These are phyloP conservation scores for Coemansia sp. DNA, from an alignment of 192 early-diverging fungal genomes.

Conservation along the genomic window DNA sequence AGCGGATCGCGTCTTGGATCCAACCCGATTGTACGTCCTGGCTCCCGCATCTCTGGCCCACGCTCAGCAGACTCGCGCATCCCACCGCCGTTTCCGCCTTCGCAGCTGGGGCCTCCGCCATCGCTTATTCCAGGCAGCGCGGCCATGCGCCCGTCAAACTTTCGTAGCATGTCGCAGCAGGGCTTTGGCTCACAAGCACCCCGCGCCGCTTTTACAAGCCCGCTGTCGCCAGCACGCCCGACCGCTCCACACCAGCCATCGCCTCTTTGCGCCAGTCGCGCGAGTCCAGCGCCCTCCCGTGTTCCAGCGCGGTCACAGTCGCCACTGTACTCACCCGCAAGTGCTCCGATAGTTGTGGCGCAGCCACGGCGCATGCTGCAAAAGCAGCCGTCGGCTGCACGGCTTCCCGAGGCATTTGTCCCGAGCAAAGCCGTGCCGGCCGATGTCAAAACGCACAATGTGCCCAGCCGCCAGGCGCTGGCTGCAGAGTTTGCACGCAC, in stretches of 20 bases:
- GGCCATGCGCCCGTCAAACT: conserved; percentile 7
- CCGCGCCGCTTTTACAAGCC: conserved; percentile 18
- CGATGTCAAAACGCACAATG: conserved; percentile 32
- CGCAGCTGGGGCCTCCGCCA: conserved; percentile 2
- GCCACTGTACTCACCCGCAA: conserved; percentile 2
- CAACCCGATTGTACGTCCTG: conserved; percentile 19
- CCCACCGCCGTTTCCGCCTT: background rate
- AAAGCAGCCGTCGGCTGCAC: conserved; percentile 27
- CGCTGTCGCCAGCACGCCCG: conserved; percentile 17
- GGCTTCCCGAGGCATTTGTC: conserved; percentile 17
- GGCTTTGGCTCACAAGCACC: conserved; percentile 25
- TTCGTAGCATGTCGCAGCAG: conserved; percentile 42
- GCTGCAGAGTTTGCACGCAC: conserved; percentile 30
- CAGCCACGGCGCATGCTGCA: conserved; percentile 17
- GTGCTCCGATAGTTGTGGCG: conserved; percentile 6
- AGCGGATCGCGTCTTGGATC: conserved; percentile 42
- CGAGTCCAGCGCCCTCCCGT: background rate
- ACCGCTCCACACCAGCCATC: background rate
- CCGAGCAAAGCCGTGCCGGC: conserved; percentile 24
- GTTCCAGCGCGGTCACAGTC: conserved; percentile 1
- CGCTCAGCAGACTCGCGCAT: conserved; percentile 31
- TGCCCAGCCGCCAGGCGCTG: conserved; percentile 28
- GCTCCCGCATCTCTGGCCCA: conserved; percentile 27
- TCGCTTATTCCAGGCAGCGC: conserved; percentile 12
- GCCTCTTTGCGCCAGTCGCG: background rate